Base-by-base conservation (phyloP, 352 stramenopile genomes). In the Phytopythium ostracodes region DNA sequence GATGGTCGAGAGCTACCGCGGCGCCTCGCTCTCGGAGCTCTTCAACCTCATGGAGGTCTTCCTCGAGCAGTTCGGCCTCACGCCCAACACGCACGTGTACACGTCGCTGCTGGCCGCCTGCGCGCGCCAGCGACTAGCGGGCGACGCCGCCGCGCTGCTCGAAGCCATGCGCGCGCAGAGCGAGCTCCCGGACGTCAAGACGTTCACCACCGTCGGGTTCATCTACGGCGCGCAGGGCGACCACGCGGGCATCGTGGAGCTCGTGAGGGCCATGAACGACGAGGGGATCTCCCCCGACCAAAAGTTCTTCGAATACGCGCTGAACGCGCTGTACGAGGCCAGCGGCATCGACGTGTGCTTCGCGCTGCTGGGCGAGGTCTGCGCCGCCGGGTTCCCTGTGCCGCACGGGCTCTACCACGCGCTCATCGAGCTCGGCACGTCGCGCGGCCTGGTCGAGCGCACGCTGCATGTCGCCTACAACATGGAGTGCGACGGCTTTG, bases 401-500 rank as follows among this genome's bases (percentile, higher is more conserved):
- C 81, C 84, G 0, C 58, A 79, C 63, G 78, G 75, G 1, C 66
- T 92, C 59, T 93, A 91, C 68, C 53, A 60, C 25, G 67, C 84
- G 47, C 70, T 93, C 27, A 62, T 92, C 44, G 66, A 73, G 15
- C 62, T 88, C n/a, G 84, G 84, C 40, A 90, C 76, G 11, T 65
- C 68, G 14, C 72, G 72, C 36, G 81, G 81, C 15, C 72, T 92
- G 47, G 70, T 91, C 24, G 74, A 88, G 61, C 79, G 83, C 36
- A 89, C 84, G 17, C 68, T 93, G 51, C 76, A 89, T 55, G 50
- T 93, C 22, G 84, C 84, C 17, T 91, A 88, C 70, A 88, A 93
- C 57, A 93, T 93, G 84, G 84, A 93, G 57, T 93, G 84, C 62
- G 84, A 93, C 52, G 84, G 84, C 31, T 80, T 84, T 43, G 56